phyloP scores from a whole-genome alignment of 192 early-diverging fungal genomes.

The Thoreauomyces humboldtii region DNA sequence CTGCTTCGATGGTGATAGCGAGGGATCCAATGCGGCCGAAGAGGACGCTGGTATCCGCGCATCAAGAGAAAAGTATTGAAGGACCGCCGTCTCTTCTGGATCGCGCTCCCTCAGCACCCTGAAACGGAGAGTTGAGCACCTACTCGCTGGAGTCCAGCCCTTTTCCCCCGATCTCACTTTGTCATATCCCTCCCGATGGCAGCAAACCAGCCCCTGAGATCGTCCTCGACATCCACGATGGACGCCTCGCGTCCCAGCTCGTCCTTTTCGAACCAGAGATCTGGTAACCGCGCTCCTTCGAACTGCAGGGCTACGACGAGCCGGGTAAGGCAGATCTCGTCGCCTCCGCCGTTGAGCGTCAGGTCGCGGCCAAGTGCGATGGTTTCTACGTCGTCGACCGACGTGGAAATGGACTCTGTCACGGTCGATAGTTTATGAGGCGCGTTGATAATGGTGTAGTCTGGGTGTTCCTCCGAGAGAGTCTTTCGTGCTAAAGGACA shows the following conservation, averaged over 20 bases:
- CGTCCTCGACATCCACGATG: slow-evolving; percentile 25
- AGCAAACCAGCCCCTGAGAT: slow-evolving; percentile 33
- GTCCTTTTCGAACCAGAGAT: slow-evolving; percentile 38
- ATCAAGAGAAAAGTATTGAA: slow-evolving; percentile 4
- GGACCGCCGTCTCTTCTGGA: neutral
- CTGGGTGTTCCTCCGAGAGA: neutral
- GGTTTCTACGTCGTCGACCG: slow-evolving; percentile 10
- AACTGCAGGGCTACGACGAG: slow-evolving; percentile 15
- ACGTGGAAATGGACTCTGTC: slow-evolving; percentile 23
- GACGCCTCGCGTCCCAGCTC: slow-evolving; percentile 5
- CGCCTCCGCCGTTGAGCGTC: slow-evolving; percentile 8
- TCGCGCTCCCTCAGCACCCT: neutral
- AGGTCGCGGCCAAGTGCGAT: slow-evolving; percentile 18
- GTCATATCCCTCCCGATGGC: slow-evolving; percentile 21
- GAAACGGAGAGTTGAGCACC: neutral
- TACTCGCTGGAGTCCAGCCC: neutral
- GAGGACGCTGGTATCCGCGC: neutral
- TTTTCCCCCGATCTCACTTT: slow-evolving; percentile 8
- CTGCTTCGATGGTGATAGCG: too few relatives aligned
- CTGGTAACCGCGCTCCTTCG: slow-evolving; percentile 25
- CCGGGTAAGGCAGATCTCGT: slow-evolving; percentile 23
- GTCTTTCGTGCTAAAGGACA: neutral
- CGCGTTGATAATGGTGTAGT: neutral
- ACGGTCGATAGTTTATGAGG: neutral
- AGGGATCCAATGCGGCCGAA: neutral